Percentiles rank a stretch among this genome's conserved stretches.
These are phyloP conservation scores for Conringia planisiliqua DNA, from an alignment of 345 rosid species.

Conservation along the genomic window DNA sequence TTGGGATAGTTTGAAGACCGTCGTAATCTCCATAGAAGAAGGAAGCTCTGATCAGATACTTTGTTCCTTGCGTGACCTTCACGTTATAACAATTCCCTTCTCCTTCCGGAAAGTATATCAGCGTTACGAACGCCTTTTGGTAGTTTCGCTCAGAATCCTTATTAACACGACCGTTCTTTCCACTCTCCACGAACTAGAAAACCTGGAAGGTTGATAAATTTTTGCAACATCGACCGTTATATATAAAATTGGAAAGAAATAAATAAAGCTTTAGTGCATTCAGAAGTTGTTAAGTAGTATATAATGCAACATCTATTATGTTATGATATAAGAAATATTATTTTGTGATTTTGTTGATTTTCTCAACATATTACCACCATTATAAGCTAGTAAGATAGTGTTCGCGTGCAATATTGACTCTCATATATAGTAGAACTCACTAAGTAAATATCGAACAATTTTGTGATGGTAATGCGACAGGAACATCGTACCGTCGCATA, in stretches of 20 bases:
- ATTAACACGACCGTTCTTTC: background rate
- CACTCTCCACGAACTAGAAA: background rate
- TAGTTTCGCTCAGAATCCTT: background rate
- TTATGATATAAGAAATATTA: no score
- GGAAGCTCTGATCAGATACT: background rate
- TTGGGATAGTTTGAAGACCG: background rate
- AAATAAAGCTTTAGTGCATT: background rate
- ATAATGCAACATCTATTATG: no score
- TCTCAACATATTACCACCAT: no score
- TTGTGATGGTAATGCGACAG: no score
- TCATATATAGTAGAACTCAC: no score
- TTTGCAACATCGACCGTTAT: background rate
- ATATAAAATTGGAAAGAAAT: background rate
- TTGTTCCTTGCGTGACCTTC: background rate
- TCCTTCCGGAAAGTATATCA: constrained; percentile 12
- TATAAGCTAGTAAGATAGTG: no score
- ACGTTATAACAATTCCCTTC: constrained; percentile 6
- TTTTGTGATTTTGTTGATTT: no score
- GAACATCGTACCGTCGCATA: no score
- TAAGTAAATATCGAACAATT: no score
- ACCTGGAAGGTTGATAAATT: background rate
- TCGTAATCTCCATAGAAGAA: constrained; percentile 13
- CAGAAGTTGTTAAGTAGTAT: no score
- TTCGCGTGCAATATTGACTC: no score
- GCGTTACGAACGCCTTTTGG: background rate